Evolutionary conservation across 2,329 filamentous ascomycete species (phyloP).

Genomic region (Sporothrix dimorphospora): DNA sequence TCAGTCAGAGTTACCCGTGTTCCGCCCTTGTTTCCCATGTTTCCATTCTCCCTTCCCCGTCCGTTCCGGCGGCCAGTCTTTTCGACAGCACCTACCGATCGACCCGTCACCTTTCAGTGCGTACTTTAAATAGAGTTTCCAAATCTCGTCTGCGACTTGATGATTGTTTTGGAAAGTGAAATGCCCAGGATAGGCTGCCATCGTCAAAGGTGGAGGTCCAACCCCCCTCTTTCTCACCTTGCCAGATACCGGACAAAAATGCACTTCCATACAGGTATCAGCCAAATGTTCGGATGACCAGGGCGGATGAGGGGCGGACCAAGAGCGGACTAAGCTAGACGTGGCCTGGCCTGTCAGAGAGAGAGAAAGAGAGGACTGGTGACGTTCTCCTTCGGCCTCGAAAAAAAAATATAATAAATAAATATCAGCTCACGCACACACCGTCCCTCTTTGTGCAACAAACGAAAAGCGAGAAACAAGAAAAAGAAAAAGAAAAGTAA

Average conservation of each 20-base stretch:
- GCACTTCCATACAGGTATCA: neutral
- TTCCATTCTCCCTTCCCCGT: constrained; percentile 11
- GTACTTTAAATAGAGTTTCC: constrained; percentile 15
- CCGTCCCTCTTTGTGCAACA: neutral
- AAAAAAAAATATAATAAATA: neutral
- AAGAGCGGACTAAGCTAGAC: neutral
- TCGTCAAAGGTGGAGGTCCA: neutral
- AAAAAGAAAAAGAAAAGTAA: neutral
- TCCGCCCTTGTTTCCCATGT: neutral
- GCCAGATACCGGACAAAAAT: neutral
- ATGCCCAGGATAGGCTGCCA: neutral
- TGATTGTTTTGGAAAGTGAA: neutral
- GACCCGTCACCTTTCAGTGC: neutral
- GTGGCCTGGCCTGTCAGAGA: constrained; percentile 3
- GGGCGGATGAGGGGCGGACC: neutral
- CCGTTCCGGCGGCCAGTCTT: constrained; percentile 9
- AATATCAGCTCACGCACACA: neutral
- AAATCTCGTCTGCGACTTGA: neutral
- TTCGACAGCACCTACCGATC: neutral
- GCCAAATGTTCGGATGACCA: constrained; percentile 21
- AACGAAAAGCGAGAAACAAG: neutral
- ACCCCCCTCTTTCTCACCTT: neutral
- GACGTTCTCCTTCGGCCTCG: neutral
- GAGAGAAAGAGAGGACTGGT: neutral
- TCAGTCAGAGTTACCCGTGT: neutral